Evolutionary conservation across 129 eudicot species (phyloP).

Genomic region (Centaurea solstitialis): DNA sequence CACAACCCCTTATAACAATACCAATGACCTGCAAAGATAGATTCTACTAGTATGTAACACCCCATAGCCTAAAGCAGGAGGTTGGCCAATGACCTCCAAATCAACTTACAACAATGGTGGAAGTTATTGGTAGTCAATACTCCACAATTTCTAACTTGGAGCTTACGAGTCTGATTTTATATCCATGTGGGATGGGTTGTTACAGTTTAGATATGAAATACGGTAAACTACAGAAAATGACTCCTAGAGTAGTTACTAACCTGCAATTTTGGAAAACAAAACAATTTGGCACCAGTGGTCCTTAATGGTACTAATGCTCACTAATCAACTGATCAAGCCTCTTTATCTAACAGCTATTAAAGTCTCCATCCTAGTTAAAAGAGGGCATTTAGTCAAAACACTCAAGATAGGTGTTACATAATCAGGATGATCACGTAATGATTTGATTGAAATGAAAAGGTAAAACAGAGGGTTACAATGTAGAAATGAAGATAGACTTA

Average conservation of each 20-base stretch:
- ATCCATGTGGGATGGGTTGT: neutral
- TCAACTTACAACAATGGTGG: neutral
- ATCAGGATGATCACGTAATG: no score
- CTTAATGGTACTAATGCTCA: neutral
- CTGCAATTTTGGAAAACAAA: neutral
- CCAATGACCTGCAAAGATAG: neutral
- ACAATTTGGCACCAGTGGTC: neutral
- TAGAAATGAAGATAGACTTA: no score
- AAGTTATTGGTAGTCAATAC: neutral
- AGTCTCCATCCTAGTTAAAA: neutral
- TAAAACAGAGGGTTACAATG: no score
- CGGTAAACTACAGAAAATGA: no score
- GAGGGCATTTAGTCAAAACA: neutral
- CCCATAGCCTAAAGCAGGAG: neutral
- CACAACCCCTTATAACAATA: neutral
- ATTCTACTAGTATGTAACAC: neutral
- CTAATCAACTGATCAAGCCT: neutral
- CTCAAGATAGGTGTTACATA: no score
- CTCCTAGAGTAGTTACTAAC: no score
- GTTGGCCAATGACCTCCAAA: neutral
- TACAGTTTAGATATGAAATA: no score
- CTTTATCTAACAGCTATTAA: neutral
- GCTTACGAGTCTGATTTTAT: neutral
- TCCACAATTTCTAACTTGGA: neutral
- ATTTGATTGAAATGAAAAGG: no score